phyloP scores from a whole-genome alignment of 1,284 basidiomycete genomes.

The Wallemia hederae region DNA sequence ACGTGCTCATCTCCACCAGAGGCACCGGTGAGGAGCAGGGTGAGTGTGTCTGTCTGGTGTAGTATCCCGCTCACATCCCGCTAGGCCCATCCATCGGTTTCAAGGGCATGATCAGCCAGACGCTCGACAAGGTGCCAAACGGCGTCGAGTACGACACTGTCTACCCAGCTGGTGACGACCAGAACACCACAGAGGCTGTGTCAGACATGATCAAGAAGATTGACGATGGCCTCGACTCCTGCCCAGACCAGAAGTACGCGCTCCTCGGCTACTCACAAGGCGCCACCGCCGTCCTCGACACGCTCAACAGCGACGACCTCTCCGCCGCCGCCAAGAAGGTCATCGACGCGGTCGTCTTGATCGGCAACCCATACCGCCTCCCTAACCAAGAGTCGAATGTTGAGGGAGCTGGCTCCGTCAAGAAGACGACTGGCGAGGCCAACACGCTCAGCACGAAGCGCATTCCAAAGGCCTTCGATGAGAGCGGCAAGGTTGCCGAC shows the following conservation, averaged over 20 bases:
- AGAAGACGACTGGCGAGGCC: slow-evolving; percentile 8
- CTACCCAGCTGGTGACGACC: slow-evolving; percentile 10
- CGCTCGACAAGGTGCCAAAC: slow-evolving; percentile 6
- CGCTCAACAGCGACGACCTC: slow-evolving; percentile 5
- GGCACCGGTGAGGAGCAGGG: slow-evolving; percentile 14
- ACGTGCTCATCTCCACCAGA: slow-evolving; percentile 13
- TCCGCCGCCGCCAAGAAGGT: slow-evolving; percentile 8
- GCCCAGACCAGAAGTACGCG: slow-evolving; percentile 7
- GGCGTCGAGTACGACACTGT: slow-evolving; percentile 11
- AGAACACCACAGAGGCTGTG: slow-evolving; percentile 10
- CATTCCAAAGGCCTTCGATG: slow-evolving; percentile 7
- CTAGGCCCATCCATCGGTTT: slow-evolving; percentile 8
- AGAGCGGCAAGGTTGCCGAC: slow-evolving; percentile 12
- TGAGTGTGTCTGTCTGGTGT: too few species aligned
- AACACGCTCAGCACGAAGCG: slow-evolving; percentile 3
- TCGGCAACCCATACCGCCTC: slow-evolving; percentile 13
- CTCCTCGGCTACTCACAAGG: slow-evolving; percentile 10
- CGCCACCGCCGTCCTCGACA: slow-evolving; percentile 12
- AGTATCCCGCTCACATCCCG: too few species aligned
- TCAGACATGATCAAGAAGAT: slow-evolving; percentile 8
- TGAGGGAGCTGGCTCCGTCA: slow-evolving; percentile 11
- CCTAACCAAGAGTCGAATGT: slow-evolving; percentile 12
- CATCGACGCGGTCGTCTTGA: slow-evolving; percentile 13
- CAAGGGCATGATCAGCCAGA: slow-evolving; percentile 8
- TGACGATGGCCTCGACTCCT: slow-evolving; percentile 1